Conservation (phyloP, 176 grass and related monocot species). For the Rhynchospora tenuis region DNA sequence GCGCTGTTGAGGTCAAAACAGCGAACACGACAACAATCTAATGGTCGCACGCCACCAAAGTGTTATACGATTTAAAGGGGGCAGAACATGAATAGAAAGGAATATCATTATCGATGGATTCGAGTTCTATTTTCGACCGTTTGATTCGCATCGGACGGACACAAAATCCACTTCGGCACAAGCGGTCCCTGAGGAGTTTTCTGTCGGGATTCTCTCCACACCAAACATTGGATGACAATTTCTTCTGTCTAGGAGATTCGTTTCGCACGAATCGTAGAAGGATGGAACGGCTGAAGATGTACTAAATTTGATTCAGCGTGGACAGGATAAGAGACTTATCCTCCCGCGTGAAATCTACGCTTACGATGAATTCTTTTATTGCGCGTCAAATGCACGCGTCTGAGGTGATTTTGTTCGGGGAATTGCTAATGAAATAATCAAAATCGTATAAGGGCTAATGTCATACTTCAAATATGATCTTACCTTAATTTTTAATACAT, state of each 20-base stretch:
- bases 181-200: no score
- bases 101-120: no score
- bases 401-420: background rate
- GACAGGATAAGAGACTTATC: no score
- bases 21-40: background rate
- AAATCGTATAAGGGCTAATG: no score
- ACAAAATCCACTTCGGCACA: no score
- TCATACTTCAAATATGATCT: no score
- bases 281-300: background rate
- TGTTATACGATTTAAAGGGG: no score
- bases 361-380: slow-evolving; percentile 1
- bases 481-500: no score
- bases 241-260: background rate
- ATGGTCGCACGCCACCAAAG: background rate
- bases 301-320: background rate
- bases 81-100: no score
- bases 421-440: background rate
- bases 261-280: background rate
- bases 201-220: no score
- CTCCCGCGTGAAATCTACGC: background rate
- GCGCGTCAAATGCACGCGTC: background rate
- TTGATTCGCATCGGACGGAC: background rate
- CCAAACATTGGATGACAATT: no score
- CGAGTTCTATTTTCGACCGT: background rate
- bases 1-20: background rate